These are phyloP conservation scores for Pestalotiopsis sp. DNA, from an alignment of 2,329 filamentous ascomycete species.

Conservation along the genomic window DNA sequence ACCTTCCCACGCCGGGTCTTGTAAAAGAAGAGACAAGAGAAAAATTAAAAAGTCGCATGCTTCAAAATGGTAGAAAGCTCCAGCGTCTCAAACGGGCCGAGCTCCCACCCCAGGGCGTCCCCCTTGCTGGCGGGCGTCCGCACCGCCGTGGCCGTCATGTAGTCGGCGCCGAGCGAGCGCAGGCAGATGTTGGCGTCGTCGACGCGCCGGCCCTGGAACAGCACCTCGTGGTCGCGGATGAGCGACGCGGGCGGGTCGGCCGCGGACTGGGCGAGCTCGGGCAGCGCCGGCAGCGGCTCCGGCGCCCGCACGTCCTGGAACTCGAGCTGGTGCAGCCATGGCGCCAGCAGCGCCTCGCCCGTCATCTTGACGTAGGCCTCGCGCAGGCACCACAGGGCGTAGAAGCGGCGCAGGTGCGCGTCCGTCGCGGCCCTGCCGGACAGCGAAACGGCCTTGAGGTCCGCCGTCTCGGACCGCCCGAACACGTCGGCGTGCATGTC, in stretches of 20 bases:
- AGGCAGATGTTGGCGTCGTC: slow-evolving; percentile 45
- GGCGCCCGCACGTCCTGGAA: slow-evolving; percentile 67
- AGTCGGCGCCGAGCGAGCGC: slow-evolving; percentile 48
- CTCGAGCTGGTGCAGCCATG: slow-evolving; percentile 72
- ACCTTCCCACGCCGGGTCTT: too few relatives aligned
- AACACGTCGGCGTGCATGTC: slow-evolving; percentile 75
- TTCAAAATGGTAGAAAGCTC: slow-evolving; percentile 47
- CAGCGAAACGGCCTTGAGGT: slow-evolving; percentile 53
- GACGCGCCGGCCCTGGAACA: slow-evolving; percentile 40
- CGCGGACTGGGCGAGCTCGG: slow-evolving; percentile 28
- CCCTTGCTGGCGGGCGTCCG: slow-evolving; percentile 40
- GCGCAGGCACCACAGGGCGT: slow-evolving; percentile 77
- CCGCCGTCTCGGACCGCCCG: slow-evolving; percentile 59
- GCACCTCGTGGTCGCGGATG: slow-evolving; percentile 35
- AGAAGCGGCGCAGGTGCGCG: slow-evolving; percentile 70
- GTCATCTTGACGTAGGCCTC: slow-evolving; percentile 85
- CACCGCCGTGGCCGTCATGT: slow-evolving; percentile 57
- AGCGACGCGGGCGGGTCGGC: slow-evolving; percentile 37
- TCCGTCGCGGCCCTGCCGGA: slow-evolving; percentile 49
- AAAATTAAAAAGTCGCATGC: slow-evolving; percentile 36
- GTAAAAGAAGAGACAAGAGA: too few relatives aligned
- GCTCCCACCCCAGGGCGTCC: slow-evolving; percentile 39
- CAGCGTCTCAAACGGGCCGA: slow-evolving; percentile 46
- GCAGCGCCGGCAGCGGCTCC: slow-evolving; percentile 26
- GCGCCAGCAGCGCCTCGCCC: slow-evolving; percentile 74